Evolutionary conservation across 2,329 filamentous ascomycete species (phyloP).

Genomic region (Cytospora chrysosperma): DNA sequence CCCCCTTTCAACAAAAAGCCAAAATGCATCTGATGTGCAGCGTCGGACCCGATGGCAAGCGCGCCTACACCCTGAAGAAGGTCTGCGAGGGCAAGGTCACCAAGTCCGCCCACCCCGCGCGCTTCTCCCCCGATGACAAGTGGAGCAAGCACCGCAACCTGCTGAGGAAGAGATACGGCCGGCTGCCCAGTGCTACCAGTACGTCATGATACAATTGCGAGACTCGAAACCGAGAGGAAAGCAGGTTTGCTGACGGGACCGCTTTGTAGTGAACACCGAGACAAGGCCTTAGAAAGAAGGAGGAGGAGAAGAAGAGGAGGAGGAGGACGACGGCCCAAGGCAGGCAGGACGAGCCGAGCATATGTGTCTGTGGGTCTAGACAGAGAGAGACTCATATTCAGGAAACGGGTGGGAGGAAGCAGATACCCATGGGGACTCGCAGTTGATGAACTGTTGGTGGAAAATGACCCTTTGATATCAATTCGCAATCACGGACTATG

Average conservation of each 20-base stretch:
- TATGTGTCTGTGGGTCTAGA: background rate
- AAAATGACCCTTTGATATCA: background rate
- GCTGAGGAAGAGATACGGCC: conserved; percentile 87
- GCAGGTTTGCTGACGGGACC: background rate
- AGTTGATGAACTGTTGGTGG: background rate
- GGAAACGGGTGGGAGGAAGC: background rate
- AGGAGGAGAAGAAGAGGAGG: too few species aligned
- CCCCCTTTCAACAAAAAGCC: background rate
- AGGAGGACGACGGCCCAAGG: background rate
- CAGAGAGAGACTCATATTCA: background rate
- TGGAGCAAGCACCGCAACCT: conserved; percentile 96
- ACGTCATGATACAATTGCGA: conserved; percentile 29
- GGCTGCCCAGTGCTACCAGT: conserved; percentile 80
- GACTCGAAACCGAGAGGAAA: background rate
- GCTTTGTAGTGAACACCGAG: background rate
- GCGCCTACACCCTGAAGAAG: conserved; percentile 95
- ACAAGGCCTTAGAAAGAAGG: background rate
- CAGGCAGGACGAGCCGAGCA: background rate
- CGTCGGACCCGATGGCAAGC: conserved; percentile 77
- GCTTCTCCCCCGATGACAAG: conserved; percentile 98
- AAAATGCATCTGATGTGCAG: conserved; percentile 76
- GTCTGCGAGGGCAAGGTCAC: conserved; percentile 79
- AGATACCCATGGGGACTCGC: background rate
- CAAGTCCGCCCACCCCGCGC: conserved; percentile 92
- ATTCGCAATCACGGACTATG: background rate